Conservation (phyloP, 805 yeast species). For the Yarrowia alimentaria region DNA sequence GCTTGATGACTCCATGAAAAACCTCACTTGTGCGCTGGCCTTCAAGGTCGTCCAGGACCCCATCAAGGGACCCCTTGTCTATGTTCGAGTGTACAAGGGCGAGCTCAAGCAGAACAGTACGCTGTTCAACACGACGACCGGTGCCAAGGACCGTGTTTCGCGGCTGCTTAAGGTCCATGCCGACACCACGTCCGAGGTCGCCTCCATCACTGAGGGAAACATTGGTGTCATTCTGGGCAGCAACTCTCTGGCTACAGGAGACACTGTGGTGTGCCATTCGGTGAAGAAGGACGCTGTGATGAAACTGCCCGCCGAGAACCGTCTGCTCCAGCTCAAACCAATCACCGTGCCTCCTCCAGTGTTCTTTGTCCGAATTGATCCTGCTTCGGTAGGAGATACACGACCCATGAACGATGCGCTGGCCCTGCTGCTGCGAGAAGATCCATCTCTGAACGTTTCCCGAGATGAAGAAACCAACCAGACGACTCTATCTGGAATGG, state of each 20-base stretch:
- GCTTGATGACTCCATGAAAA: constrained; percentile 41
- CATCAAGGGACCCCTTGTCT: constrained; percentile 72
- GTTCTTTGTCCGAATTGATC: constrained; percentile 80
- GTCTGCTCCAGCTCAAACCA: constrained; percentile 59
- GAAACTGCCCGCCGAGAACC: constrained; percentile 47
- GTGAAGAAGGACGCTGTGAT: constrained; percentile 51
- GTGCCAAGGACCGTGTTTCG: constrained; percentile 61
- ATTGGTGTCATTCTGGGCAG: constrained; percentile 87
- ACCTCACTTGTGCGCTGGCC: constrained; percentile 74
- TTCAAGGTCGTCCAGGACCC: constrained; percentile 90
- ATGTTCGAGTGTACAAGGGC: constrained; percentile 87
- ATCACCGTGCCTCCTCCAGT: constrained; percentile 90
- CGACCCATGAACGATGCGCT: constrained; percentile 71
- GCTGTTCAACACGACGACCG: constrained; percentile 67
- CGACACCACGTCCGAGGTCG: constrained; percentile 72
- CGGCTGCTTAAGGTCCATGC: constrained; percentile 85
- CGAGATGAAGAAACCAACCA: constrained; percentile 85
- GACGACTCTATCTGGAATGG: constrained; percentile 91
- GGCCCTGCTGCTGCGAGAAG: constrained; percentile 69
- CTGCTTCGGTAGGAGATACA: constrained; percentile 76
- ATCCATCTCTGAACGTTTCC: constrained; percentile 75
- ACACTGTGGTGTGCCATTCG: constrained; percentile 71
- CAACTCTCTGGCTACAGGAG: constrained; percentile 79
- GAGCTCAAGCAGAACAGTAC: constrained; percentile 59
- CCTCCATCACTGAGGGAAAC: constrained; percentile 65